phyloP scores from a whole-genome alignment of 805 yeast genomes.

The Lachancea meyersii region DNA sequence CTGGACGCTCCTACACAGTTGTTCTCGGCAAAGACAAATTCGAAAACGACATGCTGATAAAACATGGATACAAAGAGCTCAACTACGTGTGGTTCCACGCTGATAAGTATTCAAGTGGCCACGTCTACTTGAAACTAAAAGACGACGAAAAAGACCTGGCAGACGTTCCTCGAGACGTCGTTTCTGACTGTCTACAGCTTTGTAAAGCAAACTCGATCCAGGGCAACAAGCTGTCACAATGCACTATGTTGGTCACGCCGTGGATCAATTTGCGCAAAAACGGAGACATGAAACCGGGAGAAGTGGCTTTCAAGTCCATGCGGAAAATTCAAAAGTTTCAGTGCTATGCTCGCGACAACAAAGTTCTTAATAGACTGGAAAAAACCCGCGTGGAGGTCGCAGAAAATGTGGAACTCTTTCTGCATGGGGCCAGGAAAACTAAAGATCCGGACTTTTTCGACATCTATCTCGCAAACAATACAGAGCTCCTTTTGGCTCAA shows the following conservation, averaged over 20 bases:
- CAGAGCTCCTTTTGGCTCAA: conserved; percentile 18
- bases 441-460: conserved; percentile 25
- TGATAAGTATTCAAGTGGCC: conserved; percentile 71
- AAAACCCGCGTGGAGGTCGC: conserved; percentile 55
- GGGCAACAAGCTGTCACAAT: conserved; percentile 63
- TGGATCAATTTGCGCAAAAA: conserved; percentile 62
- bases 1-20: conserved; percentile 16
- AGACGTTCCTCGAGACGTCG: conserved; percentile 45
- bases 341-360: conserved; percentile 52
- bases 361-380: conserved; percentile 53
- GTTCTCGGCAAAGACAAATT: conserved; percentile 66
- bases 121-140: conserved; percentile 57
- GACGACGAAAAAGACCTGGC: conserved; percentile 41
- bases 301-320: conserved; percentile 63
- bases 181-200: conserved; percentile 58
- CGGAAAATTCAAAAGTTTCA: conserved; percentile 47
- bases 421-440: conserved; percentile 29
- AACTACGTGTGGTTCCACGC: conserved; percentile 68
- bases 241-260: conserved; percentile 66
- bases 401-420: conserved; percentile 25
- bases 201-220: conserved; percentile 73
- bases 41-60: conserved; percentile 59
- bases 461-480: conserved; percentile 15
- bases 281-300: conserved; percentile 71
- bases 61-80: conserved; percentile 58